Evolutionary conservation across 2,329 filamentous ascomycete species (phyloP).

Genomic region (Ilyonectria sp.): DNA sequence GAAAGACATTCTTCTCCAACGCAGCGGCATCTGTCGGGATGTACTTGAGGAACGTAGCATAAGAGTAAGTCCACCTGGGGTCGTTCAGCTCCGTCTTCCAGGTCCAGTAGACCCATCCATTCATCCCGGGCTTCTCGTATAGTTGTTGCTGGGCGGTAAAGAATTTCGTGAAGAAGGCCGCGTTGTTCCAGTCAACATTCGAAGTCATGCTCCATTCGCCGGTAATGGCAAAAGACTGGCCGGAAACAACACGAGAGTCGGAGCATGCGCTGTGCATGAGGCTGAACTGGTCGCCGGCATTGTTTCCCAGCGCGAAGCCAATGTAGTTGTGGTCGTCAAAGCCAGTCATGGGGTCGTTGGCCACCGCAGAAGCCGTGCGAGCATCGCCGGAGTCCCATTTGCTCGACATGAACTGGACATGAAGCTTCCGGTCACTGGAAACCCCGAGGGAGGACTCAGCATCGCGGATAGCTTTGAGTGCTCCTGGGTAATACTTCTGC

Average conservation of each 20-base stretch:
- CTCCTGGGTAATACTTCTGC: conserved; percentile 33
- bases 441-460: conserved; percentile 6
- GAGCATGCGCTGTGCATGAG: conserved; percentile 38
- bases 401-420: conserved; percentile 41
- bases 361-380: conserved; percentile 13
- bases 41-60: conserved; percentile 31
- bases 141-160: conserved; percentile 40
- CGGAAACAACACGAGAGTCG: conserved; percentile 25
- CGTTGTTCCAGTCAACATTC: conserved; percentile 28
- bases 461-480: conserved; percentile 34
- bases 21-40: conserved; percentile 37
- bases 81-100: conserved; percentile 40
- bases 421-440: conserved; percentile 25
- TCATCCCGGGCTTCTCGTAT: conserved; percentile 38
- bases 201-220: conserved; percentile 43
- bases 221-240: conserved; percentile 33
- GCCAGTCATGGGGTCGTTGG: conserved; percentile 21
- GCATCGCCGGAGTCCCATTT: conserved; percentile 40
- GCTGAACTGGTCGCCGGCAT: conserved; percentile 6
- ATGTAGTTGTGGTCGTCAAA: conserved; percentile 42
- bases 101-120: conserved; percentile 38
- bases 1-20: conserved; percentile 37
- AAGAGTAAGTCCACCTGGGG: conserved; percentile 38
- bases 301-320: conserved; percentile 24
- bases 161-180: conserved; percentile 35